A percentile compares a stretch with the other conserved stretches of the same genome.
Conservation (phyloP, 1,284 basidiomycete genomes). For the Austroboletus novae-zelandiae region DNA sequence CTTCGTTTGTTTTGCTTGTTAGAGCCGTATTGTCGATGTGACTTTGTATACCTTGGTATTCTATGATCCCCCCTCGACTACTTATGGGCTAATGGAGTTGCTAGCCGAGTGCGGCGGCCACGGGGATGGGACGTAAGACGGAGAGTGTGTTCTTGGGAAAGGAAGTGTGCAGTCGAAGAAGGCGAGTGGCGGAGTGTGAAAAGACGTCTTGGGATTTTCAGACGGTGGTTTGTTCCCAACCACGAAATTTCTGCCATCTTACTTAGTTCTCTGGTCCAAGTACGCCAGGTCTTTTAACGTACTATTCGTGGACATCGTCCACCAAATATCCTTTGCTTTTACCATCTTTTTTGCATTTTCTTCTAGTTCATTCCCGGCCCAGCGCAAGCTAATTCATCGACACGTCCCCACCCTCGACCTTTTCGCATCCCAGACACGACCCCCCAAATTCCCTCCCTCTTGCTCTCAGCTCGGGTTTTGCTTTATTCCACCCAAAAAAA, state of each 20-base stretch:
- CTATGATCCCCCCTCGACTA: conserved; percentile 28
- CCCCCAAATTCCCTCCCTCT: conserved; percentile 20
- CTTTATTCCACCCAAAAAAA: conserved; percentile 33
- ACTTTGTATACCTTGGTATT: conserved; percentile 27
- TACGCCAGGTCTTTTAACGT: conserved; percentile 35
- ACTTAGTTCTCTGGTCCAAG: conserved; percentile 42
- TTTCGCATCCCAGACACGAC: conserved; percentile 34
- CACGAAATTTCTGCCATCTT: conserved; percentile 41
- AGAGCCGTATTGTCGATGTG: conserved; percentile 21
- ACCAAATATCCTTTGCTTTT: conserved; percentile 34
- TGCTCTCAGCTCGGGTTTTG: conserved; percentile 15
- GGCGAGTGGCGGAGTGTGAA: conserved; percentile 42
- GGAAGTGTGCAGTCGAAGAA: conserved; percentile 5
- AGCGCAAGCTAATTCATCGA: conserved; percentile 34
- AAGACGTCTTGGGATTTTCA: conserved; percentile 29
- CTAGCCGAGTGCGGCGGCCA: not conserved
- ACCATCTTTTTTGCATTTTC: conserved; percentile 19
- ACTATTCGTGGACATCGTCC: conserved; percentile 32
- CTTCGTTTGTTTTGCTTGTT: conserved; percentile 24
- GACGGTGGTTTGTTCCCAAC: conserved; percentile 39
- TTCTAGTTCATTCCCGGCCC: conserved; percentile 27
- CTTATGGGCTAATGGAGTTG: not conserved
- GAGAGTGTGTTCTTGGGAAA: too few species aligned
- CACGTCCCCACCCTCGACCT: conserved; percentile 25
- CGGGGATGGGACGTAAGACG: not conserved